phyloP scores from a whole-genome alignment of 208 protist genomes.

The Trichomonas gallinae region DNA sequence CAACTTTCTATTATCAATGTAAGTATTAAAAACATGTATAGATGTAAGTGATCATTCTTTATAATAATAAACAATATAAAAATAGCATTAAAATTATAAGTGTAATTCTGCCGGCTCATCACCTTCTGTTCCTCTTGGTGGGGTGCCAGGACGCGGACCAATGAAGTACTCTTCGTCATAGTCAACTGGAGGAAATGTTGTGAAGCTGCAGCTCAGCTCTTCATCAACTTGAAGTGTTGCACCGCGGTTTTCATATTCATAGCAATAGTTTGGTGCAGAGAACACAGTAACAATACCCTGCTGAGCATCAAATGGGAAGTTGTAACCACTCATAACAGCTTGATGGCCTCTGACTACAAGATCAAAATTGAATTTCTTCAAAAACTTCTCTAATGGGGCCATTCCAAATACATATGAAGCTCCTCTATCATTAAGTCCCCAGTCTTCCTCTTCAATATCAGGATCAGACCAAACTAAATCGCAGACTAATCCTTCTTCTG shows the following conservation, averaged over 20 bases:
- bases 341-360: not conserved
- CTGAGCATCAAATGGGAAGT: conserved; percentile 51
- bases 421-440: not conserved
- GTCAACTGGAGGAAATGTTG: not conserved
- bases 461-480: conserved; percentile 62
- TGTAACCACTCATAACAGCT: not conserved
- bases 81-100: no score
- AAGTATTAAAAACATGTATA: no score
- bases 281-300: conserved; percentile 39
- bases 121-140: not conserved
- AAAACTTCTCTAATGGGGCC: not conserved
- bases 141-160: not conserved
- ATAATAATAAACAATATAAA: no score
- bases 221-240: not conserved
- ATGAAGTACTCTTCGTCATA: not conserved
- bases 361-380: not conserved
- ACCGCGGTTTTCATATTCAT: conserved; percentile 21
- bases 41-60: no score
- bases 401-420: conserved; percentile 77
- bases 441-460: not conserved
- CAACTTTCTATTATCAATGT: no score
- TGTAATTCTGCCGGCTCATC: no score
- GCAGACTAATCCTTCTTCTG: conserved; percentile 91
- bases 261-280: no score
- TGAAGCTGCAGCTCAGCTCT: not conserved